These are phyloP conservation scores for Juglanconis sp. DNA, from an alignment of 2,329 filamentous ascomycete species.

Conservation along the genomic window DNA sequence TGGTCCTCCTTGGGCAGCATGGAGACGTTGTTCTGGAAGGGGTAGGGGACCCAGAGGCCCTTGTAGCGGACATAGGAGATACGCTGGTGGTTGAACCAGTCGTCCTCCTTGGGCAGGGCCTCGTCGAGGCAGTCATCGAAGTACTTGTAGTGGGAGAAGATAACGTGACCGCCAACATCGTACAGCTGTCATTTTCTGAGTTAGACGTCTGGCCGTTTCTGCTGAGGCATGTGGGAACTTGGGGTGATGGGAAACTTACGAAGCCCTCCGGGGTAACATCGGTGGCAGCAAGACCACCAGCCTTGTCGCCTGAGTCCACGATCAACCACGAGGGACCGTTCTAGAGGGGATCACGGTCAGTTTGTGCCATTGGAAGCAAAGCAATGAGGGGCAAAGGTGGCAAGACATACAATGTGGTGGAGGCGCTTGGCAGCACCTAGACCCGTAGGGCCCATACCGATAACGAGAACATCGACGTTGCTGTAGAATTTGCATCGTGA, in stretches of 20 bases:
- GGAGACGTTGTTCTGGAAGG: conserved; percentile 99
- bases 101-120: conserved; percentile 86
- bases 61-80: conserved; percentile 99
- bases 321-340: conserved; percentile 94
- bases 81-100: conserved; percentile 98
- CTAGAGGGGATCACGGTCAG: conserved; percentile 44
- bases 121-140: conserved; percentile 99
- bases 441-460: conserved; percentile 95
- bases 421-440: conserved; percentile 97
- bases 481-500: conserved; percentile 40
- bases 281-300: conserved; percentile 92
- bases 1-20: conserved; percentile 97
- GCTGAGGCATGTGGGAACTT: not conserved
- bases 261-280: conserved; percentile 95
- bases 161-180: conserved; percentile 97
- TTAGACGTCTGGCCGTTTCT: not conserved
- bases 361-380: conserved; percentile 19
- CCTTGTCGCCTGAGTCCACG: conserved; percentile 84
- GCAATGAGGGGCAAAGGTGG: conserved; percentile 22
- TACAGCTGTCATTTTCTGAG: conserved; percentile 65
- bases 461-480: conserved; percentile 94
- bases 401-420: conserved; percentile 78
- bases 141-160: conserved; percentile 99
- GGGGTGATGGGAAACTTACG: conserved; percentile 53
- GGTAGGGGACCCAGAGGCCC: conserved; percentile 94